phyloP scores from a whole-genome alignment of 2,329 filamentous ascomycete species.

The Anthostomella pinea region DNA sequence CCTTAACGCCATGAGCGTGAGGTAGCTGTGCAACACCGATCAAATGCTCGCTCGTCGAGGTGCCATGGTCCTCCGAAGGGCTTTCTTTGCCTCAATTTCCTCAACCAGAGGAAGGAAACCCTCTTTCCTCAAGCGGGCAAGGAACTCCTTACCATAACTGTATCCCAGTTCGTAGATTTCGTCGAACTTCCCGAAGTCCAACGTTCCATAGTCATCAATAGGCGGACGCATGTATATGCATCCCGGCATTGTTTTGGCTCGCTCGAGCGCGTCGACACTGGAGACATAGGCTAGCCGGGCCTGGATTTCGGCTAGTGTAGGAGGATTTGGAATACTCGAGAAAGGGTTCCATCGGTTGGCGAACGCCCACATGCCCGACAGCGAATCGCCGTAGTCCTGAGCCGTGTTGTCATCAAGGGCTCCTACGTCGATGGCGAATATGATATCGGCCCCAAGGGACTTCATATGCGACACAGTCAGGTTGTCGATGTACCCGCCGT shows the following conservation, averaged over 20 bases:
- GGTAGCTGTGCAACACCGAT: too few relatives aligned
- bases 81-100: conserved; percentile 74
- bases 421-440: conserved; percentile 95
- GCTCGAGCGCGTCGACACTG: conserved; percentile 88
- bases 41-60: conserved; percentile 75
- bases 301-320: conserved; percentile 93
- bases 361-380: conserved; percentile 93
- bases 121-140: conserved; percentile 73
- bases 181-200: conserved; percentile 97
- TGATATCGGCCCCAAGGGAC: conserved; percentile 83
- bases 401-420: conserved; percentile 88
- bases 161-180: conserved; percentile 93
- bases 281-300: conserved; percentile 91
- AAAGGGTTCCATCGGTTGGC: conserved; percentile 97
- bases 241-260: conserved; percentile 85
- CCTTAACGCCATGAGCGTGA: too few relatives aligned
- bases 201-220: conserved; percentile 86
- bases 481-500: conserved; percentile 97
- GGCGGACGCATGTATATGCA: conserved; percentile 97
- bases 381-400: conserved; percentile 87
- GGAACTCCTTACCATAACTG: conserved; percentile 75
- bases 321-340: conserved; percentile 82
- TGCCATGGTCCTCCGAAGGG: conserved; percentile 73
- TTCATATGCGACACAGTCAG: conserved; percentile 98
- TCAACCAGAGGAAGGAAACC: conserved; percentile 69